Evolutionary conservation across 495 filamentous ascomycete genomes (phyloP), one percentile per base, ranked within the genome.

Genomic region (Aspergillus olivimuriae): DNA sequence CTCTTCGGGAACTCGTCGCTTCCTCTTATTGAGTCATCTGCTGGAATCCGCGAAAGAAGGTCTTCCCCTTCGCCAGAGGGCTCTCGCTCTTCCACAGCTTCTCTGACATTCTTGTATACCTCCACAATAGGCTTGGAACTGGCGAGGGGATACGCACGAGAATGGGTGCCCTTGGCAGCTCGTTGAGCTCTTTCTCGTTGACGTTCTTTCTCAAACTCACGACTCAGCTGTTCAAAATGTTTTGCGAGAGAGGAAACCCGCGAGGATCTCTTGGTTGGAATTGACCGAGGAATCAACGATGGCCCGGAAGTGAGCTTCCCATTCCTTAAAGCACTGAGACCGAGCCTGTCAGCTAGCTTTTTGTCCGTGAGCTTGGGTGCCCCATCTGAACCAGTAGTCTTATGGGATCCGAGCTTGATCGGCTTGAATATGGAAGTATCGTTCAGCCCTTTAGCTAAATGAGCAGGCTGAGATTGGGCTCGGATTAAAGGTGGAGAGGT

Each of bases 41-140:
- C 30, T 43, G 56, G 56, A 10, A 60, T 53, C 14, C 39, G 53
- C 21, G 60, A 53, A 8, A 63, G 59, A 4, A 64, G 47, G 20
- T 69, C 66, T 39, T 66, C 51, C 73, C 80, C 52, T 45, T 94
- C 88, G 39, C 86, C 86, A 2, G 74, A 75, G 21, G 82, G 79
- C n/a, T 81, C 83, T 32, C 77, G 76, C 55, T 94, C 89, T 48
- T 87, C 86, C 5, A 96, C 89, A 26, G 94, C 92, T 57, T 96
- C 89, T 47, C 86, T 79, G 10, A 94, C 87, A 55, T 95, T 89
- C 47, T 83, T 80, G 58, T 95, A 99, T 34, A 99, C 87, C 60
- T 95, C 88, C 12, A 99, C 91, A 48, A 94, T 90, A 1, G 94
- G 89, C 57, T 89, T 92, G 17, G 91, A 94, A n/a, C 87, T 89